A percentile compares a stretch with the other conserved stretches of the same genome.
Conservation (phyloP, 768 basidiomycete genomes). For the Hebeloma cylindrosporum region DNA sequence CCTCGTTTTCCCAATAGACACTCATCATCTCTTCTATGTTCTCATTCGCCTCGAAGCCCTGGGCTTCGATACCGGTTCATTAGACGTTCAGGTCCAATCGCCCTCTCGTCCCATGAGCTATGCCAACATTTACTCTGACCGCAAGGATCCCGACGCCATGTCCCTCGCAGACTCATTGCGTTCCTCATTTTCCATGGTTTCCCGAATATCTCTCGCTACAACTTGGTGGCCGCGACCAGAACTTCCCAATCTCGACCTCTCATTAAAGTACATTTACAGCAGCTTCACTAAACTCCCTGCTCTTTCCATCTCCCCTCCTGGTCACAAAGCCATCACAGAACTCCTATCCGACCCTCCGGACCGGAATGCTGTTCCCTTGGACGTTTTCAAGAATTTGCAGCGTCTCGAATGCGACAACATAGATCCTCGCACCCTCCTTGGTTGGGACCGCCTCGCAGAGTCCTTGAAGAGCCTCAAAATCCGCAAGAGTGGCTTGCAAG, state of each 20-base stretch:
- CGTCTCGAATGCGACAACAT: constrained; percentile 74
- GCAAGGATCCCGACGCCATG: constrained; percentile 70
- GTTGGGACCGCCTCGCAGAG: constrained; percentile 79
- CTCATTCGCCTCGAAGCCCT: constrained; percentile 84
- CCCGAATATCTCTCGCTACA: constrained; percentile 67
- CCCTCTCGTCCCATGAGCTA: constrained; percentile 80
- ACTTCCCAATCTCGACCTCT: constrained; percentile 60
- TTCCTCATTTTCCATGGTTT: constrained; percentile 75
- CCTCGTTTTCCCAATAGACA: constrained; percentile 67
- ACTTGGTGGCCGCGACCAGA: constrained; percentile 71
- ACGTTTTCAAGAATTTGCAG: constrained; percentile 83
- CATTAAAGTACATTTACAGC: constrained; percentile 86
- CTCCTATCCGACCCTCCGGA: constrained; percentile 67
- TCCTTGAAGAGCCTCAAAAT: constrained; percentile 73
- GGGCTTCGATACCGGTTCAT: constrained; percentile 72
- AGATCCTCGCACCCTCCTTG: constrained; percentile 78
- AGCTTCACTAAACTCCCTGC: constrained; percentile 90
- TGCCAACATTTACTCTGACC: constrained; percentile 51
- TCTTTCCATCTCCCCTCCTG: constrained; percentile 63
- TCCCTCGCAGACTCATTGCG: constrained; percentile 76
- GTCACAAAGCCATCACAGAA: constrained; percentile 65
- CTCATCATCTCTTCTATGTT: constrained; percentile 84
- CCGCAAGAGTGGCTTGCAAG: constrained; percentile 78
- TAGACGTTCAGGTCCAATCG: constrained; percentile 73
- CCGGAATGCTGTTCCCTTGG: constrained; percentile 76